Base-by-base conservation (phyloP, 2,329 filamentous ascomycete species). In the Remersonia thermophila region DNA sequence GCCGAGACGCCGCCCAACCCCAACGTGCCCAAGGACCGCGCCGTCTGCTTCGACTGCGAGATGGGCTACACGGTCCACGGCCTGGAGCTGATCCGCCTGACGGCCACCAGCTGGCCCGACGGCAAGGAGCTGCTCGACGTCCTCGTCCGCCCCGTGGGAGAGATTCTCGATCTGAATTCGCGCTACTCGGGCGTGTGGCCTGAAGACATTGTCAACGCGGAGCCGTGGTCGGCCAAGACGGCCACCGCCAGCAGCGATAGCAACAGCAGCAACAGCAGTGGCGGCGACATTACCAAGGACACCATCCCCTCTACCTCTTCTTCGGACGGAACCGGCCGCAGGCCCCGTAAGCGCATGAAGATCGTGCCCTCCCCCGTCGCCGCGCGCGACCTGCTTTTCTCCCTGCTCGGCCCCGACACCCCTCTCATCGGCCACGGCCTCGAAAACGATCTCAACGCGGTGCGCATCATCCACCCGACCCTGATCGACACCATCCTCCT, bases 31-130 rank as follows among this genome's bases (percentile, higher is more conserved):
- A 50, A 57, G 1, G 61, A 69, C 35, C 71, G 72, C 26, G 83
- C 81, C 2, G 76, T 96, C 9, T 81, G 77, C 45, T 89, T 98
- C 50, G 91, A 98, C 55, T 96, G 91, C 51, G 91, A 98, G 55
- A 98, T 98, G 91, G 84, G 83, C 4, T 96, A 93, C 53, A 98
- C 93, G 0, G 83, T 83, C 1, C 59, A 80, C 33, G 91, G 93
- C 0, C 63, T 96, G 45, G 91, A 98, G 56, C 69, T 98, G 13
- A 79, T 96, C 38, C 83, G 91, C 7, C 59, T 98, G 3, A 96
- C 91, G 0, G 87, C 83, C 4, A 80, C 89, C 3, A 76, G 80
- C 8, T 98, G 91, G 87, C 89, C 89, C 0, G 64, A 69, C 7
- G 82, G 83, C 14, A 71, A 77, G 35, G 69, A 71, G 35, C 58